phyloP scores from a whole-genome alignment of 805 yeast species.

The Kodamaea leandrae region DNA sequence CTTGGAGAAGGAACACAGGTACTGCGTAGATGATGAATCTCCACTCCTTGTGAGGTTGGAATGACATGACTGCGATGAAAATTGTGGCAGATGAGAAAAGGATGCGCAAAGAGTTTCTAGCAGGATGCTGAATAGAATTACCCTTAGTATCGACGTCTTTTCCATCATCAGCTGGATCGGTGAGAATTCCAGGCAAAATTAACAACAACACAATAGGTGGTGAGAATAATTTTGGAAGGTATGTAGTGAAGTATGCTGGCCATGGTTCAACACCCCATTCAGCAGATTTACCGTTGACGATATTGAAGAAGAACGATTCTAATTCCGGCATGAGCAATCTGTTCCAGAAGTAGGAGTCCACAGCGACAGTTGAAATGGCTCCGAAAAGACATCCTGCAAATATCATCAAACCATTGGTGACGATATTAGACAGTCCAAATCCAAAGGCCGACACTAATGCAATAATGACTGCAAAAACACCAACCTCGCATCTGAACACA shows the following conservation, averaged over 20 bases:
- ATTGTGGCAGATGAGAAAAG: conserved; percentile 50
- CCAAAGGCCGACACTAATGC: conserved; percentile 45
- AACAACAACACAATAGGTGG: conserved; percentile 46
- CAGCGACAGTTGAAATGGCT: conserved; percentile 38
- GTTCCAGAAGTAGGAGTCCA: conserved; percentile 82
- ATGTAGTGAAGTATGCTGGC: conserved; percentile 59
- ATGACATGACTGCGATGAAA: conserved; percentile 64
- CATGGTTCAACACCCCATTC: conserved; percentile 87
- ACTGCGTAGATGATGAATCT: conserved; percentile 76
- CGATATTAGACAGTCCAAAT: conserved; percentile 46
- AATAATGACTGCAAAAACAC: conserved; percentile 49
- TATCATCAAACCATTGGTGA: conserved; percentile 34
- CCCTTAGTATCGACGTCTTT: conserved; percentile 7
- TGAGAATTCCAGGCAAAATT: conserved; percentile 35
- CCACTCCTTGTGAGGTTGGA: conserved; percentile 94
- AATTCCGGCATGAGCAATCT: conserved; percentile 66
- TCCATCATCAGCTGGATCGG: conserved; percentile 43
- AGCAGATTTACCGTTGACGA: conserved; percentile 66
- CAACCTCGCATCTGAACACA: conserved; percentile 71
- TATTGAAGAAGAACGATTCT: conserved; percentile 69
- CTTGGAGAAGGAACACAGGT: conserved; percentile 65
- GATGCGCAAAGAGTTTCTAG: conserved; percentile 34
- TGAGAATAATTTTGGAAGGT: conserved; percentile 36
- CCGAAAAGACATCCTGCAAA: conserved; percentile 57
- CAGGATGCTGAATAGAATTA: conserved; percentile 21